Evolutionary conservation across 345 rosid genomes (phyloP), one percentile per base, ranked within the genome.

Genomic region (Cardamine chenopodiifolia): DNA sequence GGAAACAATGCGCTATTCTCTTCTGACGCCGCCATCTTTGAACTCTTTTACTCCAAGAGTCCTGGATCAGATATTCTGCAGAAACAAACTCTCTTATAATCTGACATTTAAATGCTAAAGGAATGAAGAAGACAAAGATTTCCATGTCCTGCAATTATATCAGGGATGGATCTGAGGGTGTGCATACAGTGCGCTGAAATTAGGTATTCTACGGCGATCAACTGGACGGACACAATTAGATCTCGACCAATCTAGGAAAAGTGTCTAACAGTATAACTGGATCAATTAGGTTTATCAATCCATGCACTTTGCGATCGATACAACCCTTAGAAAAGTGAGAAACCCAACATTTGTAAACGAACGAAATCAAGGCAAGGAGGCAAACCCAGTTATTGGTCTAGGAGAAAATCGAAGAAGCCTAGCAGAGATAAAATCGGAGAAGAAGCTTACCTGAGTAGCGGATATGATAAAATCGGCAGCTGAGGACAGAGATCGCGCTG

Each of bases 1-100:
- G 99, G 99, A 83, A 96, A 96, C 86, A 92, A 58, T 0, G 91
- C 85, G 71, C 94, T 82, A 66, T 76, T 96, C 86, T 96, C 99
- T 76, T 96, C 97, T 0, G 97, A 85, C 14, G 96, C 91, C 71
- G 96, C 98, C 98, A 95, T 95, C 67, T 31, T 55, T 57, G 23
- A 17, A 83, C 65, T 75, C 77, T 73, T 83, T 67, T 62, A 26
- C 74, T 58, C 23, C 44, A 72, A 59, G 68, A 65, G 75, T 28
- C 52, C 37, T 62, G 11, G 54, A 54, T 72, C 52, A 70, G 70
- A 42, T 35, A 63, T 31, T 35, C 72, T 74, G 76, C 68, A 74
- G 18, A 20, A 66, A 14, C 26, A 56, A 37, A 35, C 66, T 37
- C 15, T 35, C 62, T 31, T 44, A 78, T 22, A 72, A 62, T 35